Evolutionary conservation across 148 eudicot species (phyloP), one percentile per base, ranked within the genome.

Genomic region (Persicaria tinctoria): DNA sequence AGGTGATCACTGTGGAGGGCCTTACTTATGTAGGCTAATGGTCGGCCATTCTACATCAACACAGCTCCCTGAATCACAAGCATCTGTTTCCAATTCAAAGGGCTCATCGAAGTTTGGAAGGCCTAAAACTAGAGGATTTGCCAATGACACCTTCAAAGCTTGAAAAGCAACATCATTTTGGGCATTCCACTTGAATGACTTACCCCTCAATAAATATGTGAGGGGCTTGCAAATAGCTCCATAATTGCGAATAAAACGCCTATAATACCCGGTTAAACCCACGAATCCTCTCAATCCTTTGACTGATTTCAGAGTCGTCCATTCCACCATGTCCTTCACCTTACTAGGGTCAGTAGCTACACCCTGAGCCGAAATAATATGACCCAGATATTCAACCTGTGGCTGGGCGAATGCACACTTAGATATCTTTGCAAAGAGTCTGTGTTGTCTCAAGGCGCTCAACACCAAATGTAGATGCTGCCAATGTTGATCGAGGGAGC

Each of bases 221-320:
- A 70, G 51, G 2, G 51, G 20, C 8, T n/a, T 70, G 16, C 16
- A 8, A 1, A 44, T 45, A 2, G 16, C 16, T 2, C 73, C 73
- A 70, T 45, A 70, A 0, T 70, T 14, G 17, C 7, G 46, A 16
- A 70, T n/a, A 14, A 72, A 72, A 6, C 45, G 51, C 13, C 41
- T 7, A 5, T 49, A 72, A 44, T 72, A 72, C 8, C 74, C 74
- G 2, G 44, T 72, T 4, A 72, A 50, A 17, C 57, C 74, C 74
- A 72, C 8, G 10, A 72, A 72, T 3, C 74, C 57, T 5, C 74
- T 48, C 44, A 51, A 5, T 1, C 11, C 0, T 23, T 72, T 49
- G 12, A 50, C 2, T 10, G 74, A 6, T 6, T 12, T 17, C 2
- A 17, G 59, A 16, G 5, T 18, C 11, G 74, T 59, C 74, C 59